Base-by-base conservation (phyloP, 306 rosid species). In the Vigna reflexopilosa region DNA sequence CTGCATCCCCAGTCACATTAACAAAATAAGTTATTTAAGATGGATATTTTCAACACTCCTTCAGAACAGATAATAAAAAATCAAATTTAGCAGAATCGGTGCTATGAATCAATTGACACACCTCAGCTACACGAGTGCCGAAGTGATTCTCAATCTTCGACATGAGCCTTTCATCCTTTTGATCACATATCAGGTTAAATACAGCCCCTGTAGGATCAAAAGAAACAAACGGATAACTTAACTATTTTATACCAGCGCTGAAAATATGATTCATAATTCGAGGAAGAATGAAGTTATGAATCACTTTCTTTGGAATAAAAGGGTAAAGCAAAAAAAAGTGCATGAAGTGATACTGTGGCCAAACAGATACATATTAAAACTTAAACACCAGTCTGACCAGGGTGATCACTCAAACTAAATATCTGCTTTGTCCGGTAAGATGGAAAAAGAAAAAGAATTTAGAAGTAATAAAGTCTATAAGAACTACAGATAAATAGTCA, bases 131-230 rank as follows among this genome's bases (percentile, higher is more conserved):
- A 44, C 48, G 75, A 50, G 87, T 70, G 59, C 83, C 87, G 72
- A 89, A 89, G 73, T 89, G 83, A 1, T 28, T 28, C 77, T 85
- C 88, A 81, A 89, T 89, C 82, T 85, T 87, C 0, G 78, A 69
- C 87, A 87, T 80, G 34, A 80, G 66, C 15, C 6, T 69, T 47
- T 65, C 80, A 55, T 89, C 91, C 82, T 62, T 58, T 5, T 85
- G 78, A 13, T 51, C 81, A 51, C 84, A 85, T 62, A 89, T 50
- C 87, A 89, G 67, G 84, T 89, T 87, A 81, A 89, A 89, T 4
- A 89, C 93, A 77, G 89, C 89, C 32, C 89, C 89, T 87, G 81
- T 67, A 72, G 40, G 58, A 74, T 70, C 78, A 70, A 55, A 65
- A 36, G 44, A 74, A 63, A 70, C 82, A 75, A 15, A 48, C 28